Evolutionary conservation across 371 early-diverging fungal species (phyloP), one percentile per base, ranked within the genome.

Genomic region (Saksenaea vasiformis): DNA sequence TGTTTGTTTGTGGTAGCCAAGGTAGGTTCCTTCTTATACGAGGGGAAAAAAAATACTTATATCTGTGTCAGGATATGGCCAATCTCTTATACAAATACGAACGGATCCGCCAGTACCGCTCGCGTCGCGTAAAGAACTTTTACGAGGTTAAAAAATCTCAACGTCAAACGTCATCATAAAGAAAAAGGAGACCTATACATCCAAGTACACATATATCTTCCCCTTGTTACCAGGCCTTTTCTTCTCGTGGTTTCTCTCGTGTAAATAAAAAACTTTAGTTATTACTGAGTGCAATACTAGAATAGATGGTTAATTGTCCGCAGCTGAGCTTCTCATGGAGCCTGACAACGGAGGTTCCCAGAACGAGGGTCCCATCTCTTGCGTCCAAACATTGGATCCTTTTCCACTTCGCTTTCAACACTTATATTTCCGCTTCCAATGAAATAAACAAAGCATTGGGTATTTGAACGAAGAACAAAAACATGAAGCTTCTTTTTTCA

Each of bases 1-100:
- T 87, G 87, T 61, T 41, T 88, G 9, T 87, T 87, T 73, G 77
- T 88, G 1, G 72, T 88, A 0, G 67, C 72, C 24, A 88, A 87
- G 73, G 86, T 75, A 70, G 56, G 31, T 19, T 19, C 39, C 24
- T 4, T 22, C 5, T 26, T 15, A 17, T 22, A 19, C 10, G 9
- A 13, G n/a, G 11, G 39, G 38, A 58, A 5, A 19, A 19, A 37
- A n/a, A n/a, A n/a, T n/a, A n/a, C n/a, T n/a, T n/a, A n/a, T n/a
- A n/a, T n/a, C 38, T 5, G 9, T 19, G 3, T 28, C 2, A 72
- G 65, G 79, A 83, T 75, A 54, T 81, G 44, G 71, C 71, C 24
- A 73, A 66, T 61, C 58, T 79, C 2, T 22, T 79, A 10, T 79
- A 80, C 57, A 68, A 65, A 57, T 80, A 75, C 60, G 74, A 80